These are phyloP conservation scores for Haplographium delicatum DNA, from an alignment of 495 filamentous ascomycete species.

Conservation along the genomic window DNA sequence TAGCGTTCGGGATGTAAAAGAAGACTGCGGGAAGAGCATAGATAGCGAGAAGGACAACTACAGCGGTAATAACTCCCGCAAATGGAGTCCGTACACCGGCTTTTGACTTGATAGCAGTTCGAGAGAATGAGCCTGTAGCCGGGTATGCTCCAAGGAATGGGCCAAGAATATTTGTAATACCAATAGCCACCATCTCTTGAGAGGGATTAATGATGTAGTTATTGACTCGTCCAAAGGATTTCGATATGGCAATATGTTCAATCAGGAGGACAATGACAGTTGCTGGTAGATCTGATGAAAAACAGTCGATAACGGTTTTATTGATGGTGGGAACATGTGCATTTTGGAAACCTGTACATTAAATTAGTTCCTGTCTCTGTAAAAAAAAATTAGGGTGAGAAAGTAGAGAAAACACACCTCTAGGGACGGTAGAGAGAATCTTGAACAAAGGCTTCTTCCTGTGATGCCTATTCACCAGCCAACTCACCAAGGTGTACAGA, in stretches of 20 bases:
- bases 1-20: slow-evolving; percentile 86
- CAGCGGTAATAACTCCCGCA: slow-evolving; percentile 83
- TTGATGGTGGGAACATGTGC: slow-evolving; percentile 73
- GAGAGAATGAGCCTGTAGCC: slow-evolving; percentile 93
- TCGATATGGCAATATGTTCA: slow-evolving; percentile 96
- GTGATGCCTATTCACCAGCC: slow-evolving; percentile 62
- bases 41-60: slow-evolving; percentile 88
- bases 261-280: slow-evolving; percentile 91
- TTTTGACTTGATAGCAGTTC: slow-evolving; percentile 97
- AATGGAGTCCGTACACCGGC: slow-evolving; percentile 92
- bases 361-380: not conserved
- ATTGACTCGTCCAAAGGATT: slow-evolving; percentile 94
- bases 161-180: slow-evolving; percentile 83
- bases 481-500: slow-evolving; percentile 90
- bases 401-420: slow-evolving; percentile 34
- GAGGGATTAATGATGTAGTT: slow-evolving; percentile 98
- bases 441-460: slow-evolving; percentile 52
- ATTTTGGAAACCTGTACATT: slow-evolving; percentile 53
- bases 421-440: slow-evolving; percentile 49
- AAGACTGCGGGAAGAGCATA: slow-evolving; percentile 90
- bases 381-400: not conserved
- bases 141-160: slow-evolving; percentile 94
- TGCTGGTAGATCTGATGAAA: slow-evolving; percentile 65
- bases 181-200: slow-evolving; percentile 94
- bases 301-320: slow-evolving; percentile 34